Base-by-base conservation (phyloP, 345 rosid genomes). In the Orychophragmus violaceus region DNA sequence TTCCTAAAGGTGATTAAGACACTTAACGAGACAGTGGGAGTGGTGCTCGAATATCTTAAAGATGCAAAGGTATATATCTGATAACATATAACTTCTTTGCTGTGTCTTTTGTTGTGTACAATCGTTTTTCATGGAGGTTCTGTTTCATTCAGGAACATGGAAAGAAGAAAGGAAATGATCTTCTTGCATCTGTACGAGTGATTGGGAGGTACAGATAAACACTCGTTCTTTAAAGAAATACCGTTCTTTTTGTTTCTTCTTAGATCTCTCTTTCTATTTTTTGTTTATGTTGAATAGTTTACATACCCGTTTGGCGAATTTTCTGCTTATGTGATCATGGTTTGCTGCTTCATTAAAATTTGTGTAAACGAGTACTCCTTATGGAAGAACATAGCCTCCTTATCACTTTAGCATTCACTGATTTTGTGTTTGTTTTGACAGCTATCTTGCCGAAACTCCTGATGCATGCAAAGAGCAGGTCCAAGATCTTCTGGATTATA, bases 361-460 rank as follows among this genome's bases (percentile, higher is more conserved):
- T 27, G 2, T n/a, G n/a, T n/a, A n/a, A n/a, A n/a, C n/a, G n/a
- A 25, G 65, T 58, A 48, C 17, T 10, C 16, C 25, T 46, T n/a
- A 29, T 58, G 66, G 46, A 49, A 49, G 36, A 29, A 16, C 16
- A 45, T 46, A 0, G 13, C 5, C 24, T 57, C 57, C 39, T n/a
- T n/a, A 23, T 25, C 62, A 23, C 50, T 33, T 28, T 53, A 23
- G 51, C 50, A 33, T 1, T 37, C 44, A 32, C 57, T 35, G 44
- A 60, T 22, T 17, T 55, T 22, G n/a, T n/a, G n/a, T 36, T 25
- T 67, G 9, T 53, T 74, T 66, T 28, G 33, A 60, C 72, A 93
- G 97, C 71, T 93, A 86, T 82, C 97, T 93, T 71, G 99, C 99
- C 55, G 92, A 88, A 77, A 73, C 85, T 14, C 99, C 99, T 6